A percentile compares a stretch with the other conserved stretches of the same genome.
phyloP scores from a whole-genome alignment of 306 rosid genomes.

The Arachis hypogaea region DNA sequence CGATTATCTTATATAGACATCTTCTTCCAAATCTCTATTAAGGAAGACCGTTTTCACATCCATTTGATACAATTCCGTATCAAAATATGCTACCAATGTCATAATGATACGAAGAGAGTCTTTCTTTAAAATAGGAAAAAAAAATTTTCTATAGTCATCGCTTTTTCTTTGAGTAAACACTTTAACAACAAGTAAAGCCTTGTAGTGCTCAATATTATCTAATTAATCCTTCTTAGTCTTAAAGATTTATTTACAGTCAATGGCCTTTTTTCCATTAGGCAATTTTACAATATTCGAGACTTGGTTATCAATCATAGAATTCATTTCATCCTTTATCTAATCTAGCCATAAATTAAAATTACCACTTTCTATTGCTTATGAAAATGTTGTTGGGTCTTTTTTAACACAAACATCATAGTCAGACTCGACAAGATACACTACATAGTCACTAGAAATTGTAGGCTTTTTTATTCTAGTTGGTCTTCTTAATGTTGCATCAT shows the following conservation, averaged over 20 bases:
- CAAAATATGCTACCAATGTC: not conserved
- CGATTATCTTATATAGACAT: not conserved
- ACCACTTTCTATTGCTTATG: too few species aligned
- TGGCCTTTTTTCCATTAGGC: not conserved
- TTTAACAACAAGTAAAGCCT: not conserved
- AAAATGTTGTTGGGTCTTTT: not conserved
- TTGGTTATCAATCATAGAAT: not conserved
- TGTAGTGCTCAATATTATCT: not conserved
- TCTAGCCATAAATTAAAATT: too few species aligned
- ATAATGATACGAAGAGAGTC: not conserved
- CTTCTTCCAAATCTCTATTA: not conserved
- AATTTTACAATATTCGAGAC: not conserved
- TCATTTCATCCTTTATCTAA: not conserved
- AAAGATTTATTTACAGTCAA: not conserved
- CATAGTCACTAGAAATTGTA: too few species aligned
- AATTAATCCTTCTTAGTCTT: not conserved
- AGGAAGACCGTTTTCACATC: not conserved
- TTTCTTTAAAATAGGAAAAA: not conserved
- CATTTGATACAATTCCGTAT: not conserved
- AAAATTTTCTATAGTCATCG: not conserved
- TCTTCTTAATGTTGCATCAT: not conserved
- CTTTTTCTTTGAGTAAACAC: not conserved
- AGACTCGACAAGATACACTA: too few species aligned
- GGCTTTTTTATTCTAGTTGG: too few species aligned
- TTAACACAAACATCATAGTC: too few species aligned